Evolutionary conservation across 208 protist species (phyloP).

Genomic region (Leishmania arabica): DNA sequence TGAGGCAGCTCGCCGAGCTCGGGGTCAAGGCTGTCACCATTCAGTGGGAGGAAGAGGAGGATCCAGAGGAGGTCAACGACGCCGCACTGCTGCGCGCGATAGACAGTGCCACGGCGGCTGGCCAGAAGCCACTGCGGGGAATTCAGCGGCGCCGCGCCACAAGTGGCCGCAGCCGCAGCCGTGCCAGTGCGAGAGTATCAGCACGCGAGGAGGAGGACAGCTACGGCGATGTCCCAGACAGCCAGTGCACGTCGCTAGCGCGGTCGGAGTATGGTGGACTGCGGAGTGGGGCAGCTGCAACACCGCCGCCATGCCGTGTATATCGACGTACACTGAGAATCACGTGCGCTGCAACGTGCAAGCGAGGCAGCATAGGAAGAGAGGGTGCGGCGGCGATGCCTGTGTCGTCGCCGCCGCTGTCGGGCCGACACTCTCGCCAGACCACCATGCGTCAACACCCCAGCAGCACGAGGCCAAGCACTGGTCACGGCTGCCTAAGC

Average conservation of each 20-base stretch:
- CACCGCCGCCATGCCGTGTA: conserved; percentile 2
- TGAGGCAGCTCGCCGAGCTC: conserved; percentile 30
- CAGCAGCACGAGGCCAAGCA: conserved; percentile 2
- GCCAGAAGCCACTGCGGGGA: conserved; percentile 1
- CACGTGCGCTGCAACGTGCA: conserved; percentile 1
- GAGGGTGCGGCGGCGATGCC: background rate
- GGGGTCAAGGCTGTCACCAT: conserved; percentile 37
- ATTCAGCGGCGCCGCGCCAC: background rate
- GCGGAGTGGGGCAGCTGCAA: background rate
- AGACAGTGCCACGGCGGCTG: conserved; percentile 15
- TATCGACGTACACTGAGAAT: conserved; percentile 29
- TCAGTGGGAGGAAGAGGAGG: conserved; percentile 41
- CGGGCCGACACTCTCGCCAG: background rate
- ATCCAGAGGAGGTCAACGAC: conserved; percentile 4
- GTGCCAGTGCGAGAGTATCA: background rate
- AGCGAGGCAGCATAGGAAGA: background rate
- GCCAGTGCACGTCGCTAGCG: background rate
- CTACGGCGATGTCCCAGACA: background rate
- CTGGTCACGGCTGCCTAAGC: background rate
- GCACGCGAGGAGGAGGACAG: background rate
- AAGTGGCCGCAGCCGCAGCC: background rate
- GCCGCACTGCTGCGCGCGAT: conserved; percentile 19
- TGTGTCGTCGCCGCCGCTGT: background rate
- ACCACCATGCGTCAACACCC: background rate
- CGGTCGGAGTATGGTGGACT: background rate